Evolutionary conservation across 495 filamentous ascomycete species (phyloP).

Genomic region (Oleoguttula mirabilis): DNA sequence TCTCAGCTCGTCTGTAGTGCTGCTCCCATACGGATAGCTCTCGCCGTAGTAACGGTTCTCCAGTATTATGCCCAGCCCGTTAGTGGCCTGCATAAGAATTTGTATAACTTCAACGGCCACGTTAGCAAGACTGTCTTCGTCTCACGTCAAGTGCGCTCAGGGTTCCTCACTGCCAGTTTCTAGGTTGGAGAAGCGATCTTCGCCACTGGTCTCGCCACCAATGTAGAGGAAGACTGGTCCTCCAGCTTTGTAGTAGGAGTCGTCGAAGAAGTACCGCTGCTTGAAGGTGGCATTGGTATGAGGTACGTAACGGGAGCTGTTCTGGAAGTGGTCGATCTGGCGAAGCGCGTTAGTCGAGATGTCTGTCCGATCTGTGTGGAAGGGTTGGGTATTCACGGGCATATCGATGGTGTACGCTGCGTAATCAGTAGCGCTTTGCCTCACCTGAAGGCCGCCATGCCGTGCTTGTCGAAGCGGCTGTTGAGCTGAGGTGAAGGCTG

Average conservation of each 20-base stretch:
- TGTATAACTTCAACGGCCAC: slow-evolving; percentile 40
- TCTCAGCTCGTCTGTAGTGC: slow-evolving; percentile 52
- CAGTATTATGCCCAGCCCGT: slow-evolving; percentile 60
- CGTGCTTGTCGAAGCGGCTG: no score
- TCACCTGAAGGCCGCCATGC: no score
- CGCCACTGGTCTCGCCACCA: slow-evolving; percentile 49
- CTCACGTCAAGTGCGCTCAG: no score
- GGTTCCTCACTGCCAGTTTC: slow-evolving; percentile 48
- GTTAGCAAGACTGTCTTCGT: no score
- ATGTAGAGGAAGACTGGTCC: slow-evolving; percentile 61
- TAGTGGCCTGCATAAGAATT: slow-evolving; percentile 48
- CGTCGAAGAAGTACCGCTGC: slow-evolving; percentile 64
- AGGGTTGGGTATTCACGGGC: no score
- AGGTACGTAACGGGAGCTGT: slow-evolving; percentile 51
- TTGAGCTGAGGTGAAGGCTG: no score
- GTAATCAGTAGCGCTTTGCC: not conserved
- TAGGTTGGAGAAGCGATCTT: slow-evolving; percentile 47
- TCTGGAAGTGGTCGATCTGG: slow-evolving; percentile 59
- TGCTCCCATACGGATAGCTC: slow-evolving; percentile 45
- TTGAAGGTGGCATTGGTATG: slow-evolving; percentile 47
- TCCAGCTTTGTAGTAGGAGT: slow-evolving; percentile 49
- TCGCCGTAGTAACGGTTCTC: slow-evolving; percentile 66
- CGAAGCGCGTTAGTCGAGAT: not conserved
- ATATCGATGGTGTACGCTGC: not conserved
- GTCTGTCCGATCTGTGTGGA: not conserved